A percentile compares a stretch with the other conserved stretches of the same genome.
phyloP scores from a whole-genome alignment of 78 protist genomes.

The Dictyostelium capitatum region DNA sequence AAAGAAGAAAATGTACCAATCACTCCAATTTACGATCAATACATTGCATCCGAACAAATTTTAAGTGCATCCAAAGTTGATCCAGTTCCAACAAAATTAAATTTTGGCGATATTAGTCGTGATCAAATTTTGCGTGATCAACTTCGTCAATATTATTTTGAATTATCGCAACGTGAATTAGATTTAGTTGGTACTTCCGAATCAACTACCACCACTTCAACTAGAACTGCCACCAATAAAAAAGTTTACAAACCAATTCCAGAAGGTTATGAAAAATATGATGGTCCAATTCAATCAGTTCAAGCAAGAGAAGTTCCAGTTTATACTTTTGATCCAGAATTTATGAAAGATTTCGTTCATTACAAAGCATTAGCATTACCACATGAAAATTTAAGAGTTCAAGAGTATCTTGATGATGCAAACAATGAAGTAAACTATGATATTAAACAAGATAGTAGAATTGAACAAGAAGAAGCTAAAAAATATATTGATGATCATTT shows the following conservation, averaged over 20 bases:
- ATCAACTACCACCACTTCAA: neutral
- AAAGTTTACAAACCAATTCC: neutral
- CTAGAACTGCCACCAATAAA: neutral
- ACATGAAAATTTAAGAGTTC: neutral
- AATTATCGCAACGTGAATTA: neutral
- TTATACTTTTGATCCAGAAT: neutral
- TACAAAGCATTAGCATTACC: conserved; percentile 2
- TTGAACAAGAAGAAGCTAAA: neutral
- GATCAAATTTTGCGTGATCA: neutral
- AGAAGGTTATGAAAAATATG: neutral
- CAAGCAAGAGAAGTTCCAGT: neutral
- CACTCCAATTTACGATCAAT: neutral
- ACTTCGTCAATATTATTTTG: conserved; percentile 14
- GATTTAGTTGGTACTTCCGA: neutral
- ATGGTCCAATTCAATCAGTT: neutral
- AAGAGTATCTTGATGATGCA: neutral
- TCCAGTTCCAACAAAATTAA: neutral
- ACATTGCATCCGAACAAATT: neutral
- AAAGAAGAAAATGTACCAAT: neutral
- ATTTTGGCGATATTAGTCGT: neutral
- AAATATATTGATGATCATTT: neutral
- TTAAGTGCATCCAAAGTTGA: neutral
- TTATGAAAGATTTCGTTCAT: conserved; percentile 7
- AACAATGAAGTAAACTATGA: no score
- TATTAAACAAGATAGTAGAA: neutral